Evolutionary conservation across 805 yeast genomes (phyloP).

Genomic region (Cyberlindnera maritima): DNA sequence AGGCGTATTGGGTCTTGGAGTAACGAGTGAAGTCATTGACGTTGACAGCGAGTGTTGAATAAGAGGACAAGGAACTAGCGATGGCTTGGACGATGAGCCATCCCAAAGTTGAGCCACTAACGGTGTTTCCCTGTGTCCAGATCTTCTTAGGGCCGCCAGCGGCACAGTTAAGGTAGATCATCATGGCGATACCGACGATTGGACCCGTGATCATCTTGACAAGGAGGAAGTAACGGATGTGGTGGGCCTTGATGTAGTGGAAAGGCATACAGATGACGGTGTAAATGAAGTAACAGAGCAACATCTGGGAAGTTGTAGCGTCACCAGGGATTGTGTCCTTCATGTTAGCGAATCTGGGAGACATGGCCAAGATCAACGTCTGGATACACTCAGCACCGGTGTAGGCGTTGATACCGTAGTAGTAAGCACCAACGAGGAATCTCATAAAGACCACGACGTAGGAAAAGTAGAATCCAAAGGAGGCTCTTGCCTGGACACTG

Average conservation of each 20-base stretch:
- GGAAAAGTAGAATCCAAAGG: slow-evolving; percentile 18
- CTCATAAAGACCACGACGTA: slow-evolving; percentile 12
- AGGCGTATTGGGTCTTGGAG: slow-evolving; percentile 10
- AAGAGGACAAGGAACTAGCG: slow-evolving; percentile 5
- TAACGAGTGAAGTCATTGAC: slow-evolving; percentile 17
- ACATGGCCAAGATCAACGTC: slow-evolving; percentile 16
- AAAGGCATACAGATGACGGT: slow-evolving; percentile 16
- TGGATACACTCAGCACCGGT: slow-evolving; percentile 19
- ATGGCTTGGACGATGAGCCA: slow-evolving; percentile 13
- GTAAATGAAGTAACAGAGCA: slow-evolving; percentile 16
- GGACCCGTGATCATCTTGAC: slow-evolving; percentile 17
- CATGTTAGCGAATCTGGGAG: slow-evolving; percentile 17
- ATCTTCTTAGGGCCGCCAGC: slow-evolving; percentile 14
- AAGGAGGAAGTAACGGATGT: slow-evolving; percentile 9
- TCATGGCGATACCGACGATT: slow-evolving; percentile 13
- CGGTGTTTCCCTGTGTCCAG: slow-evolving; percentile 9
- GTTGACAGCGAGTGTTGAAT: slow-evolving; percentile 17
- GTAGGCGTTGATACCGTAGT: slow-evolving; percentile 19
- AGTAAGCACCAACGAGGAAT: slow-evolving; percentile 17
- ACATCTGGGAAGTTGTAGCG: slow-evolving; percentile 14
- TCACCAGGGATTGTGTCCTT: slow-evolving; percentile 6
- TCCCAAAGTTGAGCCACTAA: slow-evolving; percentile 3
- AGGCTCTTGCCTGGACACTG: slow-evolving; percentile 16
- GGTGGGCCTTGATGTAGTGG: slow-evolving; percentile 18
- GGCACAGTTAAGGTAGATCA: slow-evolving; percentile 15